A percentile compares a stretch with the other conserved stretches of the same genome.
These are phyloP conservation scores for Tetraselmis chui DNA, from an alignment of 139 green algal species.

Conservation along the genomic window DNA sequence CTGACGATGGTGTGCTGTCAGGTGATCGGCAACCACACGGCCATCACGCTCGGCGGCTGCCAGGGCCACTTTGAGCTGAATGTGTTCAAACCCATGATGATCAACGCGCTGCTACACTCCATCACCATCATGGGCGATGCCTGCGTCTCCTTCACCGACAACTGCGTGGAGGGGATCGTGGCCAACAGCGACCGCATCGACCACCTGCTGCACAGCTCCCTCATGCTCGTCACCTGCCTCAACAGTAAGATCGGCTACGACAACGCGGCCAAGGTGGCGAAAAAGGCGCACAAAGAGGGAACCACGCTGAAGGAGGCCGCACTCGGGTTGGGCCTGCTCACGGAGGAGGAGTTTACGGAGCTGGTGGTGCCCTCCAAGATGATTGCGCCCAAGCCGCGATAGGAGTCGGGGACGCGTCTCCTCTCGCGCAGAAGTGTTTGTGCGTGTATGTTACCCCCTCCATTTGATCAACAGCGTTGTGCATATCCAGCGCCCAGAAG, in stretches of 20 bases:
- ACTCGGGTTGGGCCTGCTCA: no score
- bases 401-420: no score
- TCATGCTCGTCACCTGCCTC: slow-evolving; percentile 96
- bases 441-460: no score
- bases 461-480: no score
- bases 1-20: no score
- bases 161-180: slow-evolving; percentile 75
- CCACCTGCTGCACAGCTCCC: slow-evolving; percentile 71
- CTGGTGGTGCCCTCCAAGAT: no score
- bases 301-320: slow-evolving; percentile 76
- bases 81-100: no score
- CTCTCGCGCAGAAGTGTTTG: no score
- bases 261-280: slow-evolving; percentile 85
- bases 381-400: no score
- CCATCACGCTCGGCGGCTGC: slow-evolving; percentile 64
- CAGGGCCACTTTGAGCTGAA: slow-evolving; percentile 90
- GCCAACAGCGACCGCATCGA: slow-evolving; percentile 73
- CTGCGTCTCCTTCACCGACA: slow-evolving; percentile 62
- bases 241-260: slow-evolving; percentile 90
- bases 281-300: slow-evolving; percentile 92
- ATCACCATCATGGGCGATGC: slow-evolving; percentile 72
- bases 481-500: no score
- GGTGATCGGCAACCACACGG: slow-evolving; percentile 92
- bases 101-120: slow-evolving; percentile 49
- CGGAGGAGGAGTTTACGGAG: no score